phyloP scores from a whole-genome alignment of 225 moss, liverwort and hornwort genomes.

The Sphagnum contortum region DNA sequence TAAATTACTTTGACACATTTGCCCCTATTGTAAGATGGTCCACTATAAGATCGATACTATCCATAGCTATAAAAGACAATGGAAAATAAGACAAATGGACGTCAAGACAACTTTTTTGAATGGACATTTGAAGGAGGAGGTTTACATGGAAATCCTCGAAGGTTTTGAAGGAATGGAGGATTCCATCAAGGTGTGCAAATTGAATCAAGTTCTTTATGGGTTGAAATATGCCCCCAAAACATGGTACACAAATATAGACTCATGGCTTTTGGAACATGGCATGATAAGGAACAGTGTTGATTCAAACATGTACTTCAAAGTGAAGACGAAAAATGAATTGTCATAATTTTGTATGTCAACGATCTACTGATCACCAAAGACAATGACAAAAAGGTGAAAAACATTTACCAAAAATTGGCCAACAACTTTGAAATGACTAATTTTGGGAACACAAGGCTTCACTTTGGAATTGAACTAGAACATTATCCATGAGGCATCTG shows the following conservation, averaged over 20 bases:
- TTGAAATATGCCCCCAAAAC: neutral
- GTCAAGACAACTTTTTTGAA: constrained; percentile 3
- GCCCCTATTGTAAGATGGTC: neutral
- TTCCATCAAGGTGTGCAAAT: neutral
- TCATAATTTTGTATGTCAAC: too few species aligned
- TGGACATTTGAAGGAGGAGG: neutral
- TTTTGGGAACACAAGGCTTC: too few species aligned
- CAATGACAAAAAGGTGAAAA: too few species aligned
- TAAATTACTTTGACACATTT: neutral
- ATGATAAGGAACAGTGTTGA: neutral
- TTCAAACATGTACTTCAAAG: too few species aligned
- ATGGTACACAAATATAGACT: neutral
- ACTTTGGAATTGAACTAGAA: too few species aligned
- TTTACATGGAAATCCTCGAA: constrained; percentile 3
- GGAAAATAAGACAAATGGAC: constrained; percentile 1
- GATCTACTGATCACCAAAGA: too few species aligned
- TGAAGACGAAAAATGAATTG: too few species aligned
- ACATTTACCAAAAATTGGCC: too few species aligned
- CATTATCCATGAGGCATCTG: too few species aligned
- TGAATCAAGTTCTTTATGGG: constrained; percentile 4
- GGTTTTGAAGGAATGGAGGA: neutral
- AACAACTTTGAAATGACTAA: too few species aligned
- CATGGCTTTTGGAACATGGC: neutral
- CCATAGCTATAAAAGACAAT: neutral
- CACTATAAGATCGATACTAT: neutral